Percentiles rank a stretch among this genome's conserved stretches.
phyloP scores from a whole-genome alignment of 2,329 filamentous ascomycete genomes.

The Microcyclospora tardicrescens region DNA sequence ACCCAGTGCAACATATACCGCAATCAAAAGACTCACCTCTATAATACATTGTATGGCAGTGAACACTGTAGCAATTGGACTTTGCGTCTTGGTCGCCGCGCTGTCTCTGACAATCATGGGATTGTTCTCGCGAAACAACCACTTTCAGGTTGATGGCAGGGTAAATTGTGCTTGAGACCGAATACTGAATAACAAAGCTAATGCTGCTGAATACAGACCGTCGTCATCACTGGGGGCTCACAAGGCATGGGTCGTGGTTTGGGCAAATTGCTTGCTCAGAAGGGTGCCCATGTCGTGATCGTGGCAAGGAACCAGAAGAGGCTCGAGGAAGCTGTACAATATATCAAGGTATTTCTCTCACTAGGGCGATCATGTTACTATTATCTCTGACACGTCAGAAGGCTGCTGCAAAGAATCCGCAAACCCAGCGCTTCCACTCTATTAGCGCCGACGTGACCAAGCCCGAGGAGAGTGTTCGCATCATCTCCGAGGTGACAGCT shows the following conservation, averaged over 20 bases:
- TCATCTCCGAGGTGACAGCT: constrained; percentile 57
- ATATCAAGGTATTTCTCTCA: constrained; percentile 43
- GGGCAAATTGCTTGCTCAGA: constrained; percentile 60
- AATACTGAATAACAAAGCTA: constrained; percentile 4
- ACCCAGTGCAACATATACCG: no score
- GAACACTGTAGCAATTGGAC: constrained; percentile 22
- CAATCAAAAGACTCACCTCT: no score
- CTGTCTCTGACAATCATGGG: constrained; percentile 47
- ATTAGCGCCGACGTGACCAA: constrained; percentile 72
- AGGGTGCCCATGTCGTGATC: constrained; percentile 77
- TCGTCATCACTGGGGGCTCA: constrained; percentile 80
- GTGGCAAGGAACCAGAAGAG: constrained; percentile 66
- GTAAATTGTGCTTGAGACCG: constrained; percentile 37
- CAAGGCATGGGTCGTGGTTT: constrained; percentile 79
- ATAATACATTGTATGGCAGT: constrained; percentile 19
- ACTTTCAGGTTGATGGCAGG: constrained; percentile 74
- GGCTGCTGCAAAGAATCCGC: constrained; percentile 51
- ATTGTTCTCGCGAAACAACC: constrained; percentile 54
- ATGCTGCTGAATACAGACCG: constrained; percentile 47
- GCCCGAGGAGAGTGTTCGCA: constrained; percentile 52
- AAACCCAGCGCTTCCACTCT: constrained; percentile 65
- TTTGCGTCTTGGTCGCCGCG: constrained; percentile 25
- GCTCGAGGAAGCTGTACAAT: constrained; percentile 55
- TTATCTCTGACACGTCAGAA: constrained; percentile 23
- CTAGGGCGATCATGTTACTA: not conserved